A percentile compares a stretch with the other conserved stretches of the same genome.
Evolutionary conservation across 257 asterid species (phyloP).

Genomic region (Thymus quinquecostatus): DNA sequence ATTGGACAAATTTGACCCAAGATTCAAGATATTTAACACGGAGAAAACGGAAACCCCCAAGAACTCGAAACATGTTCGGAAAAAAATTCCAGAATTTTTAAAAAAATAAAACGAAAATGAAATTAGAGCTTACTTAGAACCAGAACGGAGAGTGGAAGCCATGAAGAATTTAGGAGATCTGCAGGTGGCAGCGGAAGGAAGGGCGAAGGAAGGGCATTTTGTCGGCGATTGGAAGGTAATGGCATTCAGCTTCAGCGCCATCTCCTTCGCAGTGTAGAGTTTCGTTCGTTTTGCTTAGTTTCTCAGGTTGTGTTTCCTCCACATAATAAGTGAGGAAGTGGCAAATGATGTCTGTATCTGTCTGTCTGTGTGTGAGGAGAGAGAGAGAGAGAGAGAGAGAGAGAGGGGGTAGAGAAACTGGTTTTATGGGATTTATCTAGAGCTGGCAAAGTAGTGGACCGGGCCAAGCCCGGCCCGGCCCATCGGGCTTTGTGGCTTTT

Average conservation of each 20-base stretch:
- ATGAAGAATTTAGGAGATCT: constrained; percentile 74
- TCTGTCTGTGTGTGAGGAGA: constrained; percentile 2
- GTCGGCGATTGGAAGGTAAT: constrained; percentile 27
- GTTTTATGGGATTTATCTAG: too few species aligned
- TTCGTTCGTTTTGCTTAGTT: constrained; percentile 18
- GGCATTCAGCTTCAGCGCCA: constrained; percentile 46
- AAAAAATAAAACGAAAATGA: not conserved
- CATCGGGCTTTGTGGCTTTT: too few species aligned
- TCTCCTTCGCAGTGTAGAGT: constrained; percentile 11
- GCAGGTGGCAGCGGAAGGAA: constrained; percentile 56
- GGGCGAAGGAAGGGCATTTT: constrained; percentile 39
- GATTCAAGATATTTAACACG: constrained; percentile 27
- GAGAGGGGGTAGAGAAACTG: too few species aligned
- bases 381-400: constrained; percentile 9
- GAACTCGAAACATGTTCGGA: not conserved
- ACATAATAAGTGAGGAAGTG: constrained; percentile 36
- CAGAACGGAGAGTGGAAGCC: constrained; percentile 75
- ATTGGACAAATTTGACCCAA: constrained; percentile 12
- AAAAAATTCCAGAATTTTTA: too few species aligned
- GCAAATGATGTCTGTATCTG: constrained; percentile 18
- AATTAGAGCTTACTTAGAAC: constrained; percentile 50
- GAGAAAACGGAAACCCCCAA: not conserved
- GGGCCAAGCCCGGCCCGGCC: too few species aligned
- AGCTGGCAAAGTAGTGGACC: too few species aligned
- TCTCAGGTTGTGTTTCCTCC: constrained; percentile 40